Evolutionary conservation across 2,329 filamentous ascomycete genomes (phyloP).

Genomic region (Plenodomus lindquistii): DNA sequence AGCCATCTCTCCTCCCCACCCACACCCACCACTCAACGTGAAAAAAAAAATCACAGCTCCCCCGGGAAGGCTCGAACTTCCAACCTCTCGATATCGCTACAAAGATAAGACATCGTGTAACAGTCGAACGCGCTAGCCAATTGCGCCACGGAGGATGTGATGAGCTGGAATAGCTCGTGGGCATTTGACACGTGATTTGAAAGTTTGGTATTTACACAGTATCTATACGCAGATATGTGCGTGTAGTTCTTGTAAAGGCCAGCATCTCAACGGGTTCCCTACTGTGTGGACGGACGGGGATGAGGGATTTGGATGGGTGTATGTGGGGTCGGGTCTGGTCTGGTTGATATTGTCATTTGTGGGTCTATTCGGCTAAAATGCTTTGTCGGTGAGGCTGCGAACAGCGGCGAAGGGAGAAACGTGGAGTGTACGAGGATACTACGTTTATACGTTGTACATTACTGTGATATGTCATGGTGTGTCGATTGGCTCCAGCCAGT

Average conservation of each 20-base stretch:
- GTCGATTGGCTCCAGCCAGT: too few species aligned
- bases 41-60: constrained; percentile 16
- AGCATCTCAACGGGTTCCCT: too few species aligned
- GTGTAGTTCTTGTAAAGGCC: too few species aligned
- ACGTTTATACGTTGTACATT: too few species aligned
- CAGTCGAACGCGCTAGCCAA: constrained; percentile 66
- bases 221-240: not conserved
- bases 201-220: not conserved
- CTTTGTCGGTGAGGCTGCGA: too few species aligned
- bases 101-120: constrained; percentile 42
- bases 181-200: constrained; percentile 20
- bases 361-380: constrained; percentile 12
- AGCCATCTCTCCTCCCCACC: not conserved
- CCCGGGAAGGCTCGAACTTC: constrained; percentile 41
- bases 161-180: constrained; percentile 16
- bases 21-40: not conserved
- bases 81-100: constrained; percentile 32
- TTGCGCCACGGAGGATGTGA: constrained; percentile 48
- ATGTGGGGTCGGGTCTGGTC: not conserved
- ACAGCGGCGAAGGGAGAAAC: too few species aligned
- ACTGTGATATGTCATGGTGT: too few species aligned
- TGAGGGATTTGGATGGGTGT: not conserved
- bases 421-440: too few species aligned
- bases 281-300: too few species aligned
- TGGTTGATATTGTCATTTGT: constrained; percentile 2